These are phyloP conservation scores for Austroboletus festivus DNA, from an alignment of 768 basidiomycete species.

Conservation along the genomic window DNA sequence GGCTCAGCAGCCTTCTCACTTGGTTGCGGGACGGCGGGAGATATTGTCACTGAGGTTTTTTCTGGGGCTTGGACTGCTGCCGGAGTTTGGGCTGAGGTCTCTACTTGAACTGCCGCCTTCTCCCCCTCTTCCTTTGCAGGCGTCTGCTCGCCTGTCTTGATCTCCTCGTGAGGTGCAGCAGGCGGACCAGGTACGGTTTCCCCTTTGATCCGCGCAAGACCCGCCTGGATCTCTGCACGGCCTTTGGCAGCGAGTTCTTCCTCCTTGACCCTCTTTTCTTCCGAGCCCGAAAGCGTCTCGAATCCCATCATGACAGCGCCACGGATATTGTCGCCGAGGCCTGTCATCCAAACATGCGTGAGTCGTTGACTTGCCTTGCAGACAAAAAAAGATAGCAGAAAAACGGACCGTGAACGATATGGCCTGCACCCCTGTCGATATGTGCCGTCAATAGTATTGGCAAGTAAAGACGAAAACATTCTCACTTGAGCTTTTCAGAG, in stretches of 20 bases:
- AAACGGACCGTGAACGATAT: slow-evolving; percentile 36
- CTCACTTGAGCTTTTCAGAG: slow-evolving; percentile 17
- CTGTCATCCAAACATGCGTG: slow-evolving; percentile 22
- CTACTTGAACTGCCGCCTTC: too few species aligned
- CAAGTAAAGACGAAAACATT: too few species aligned
- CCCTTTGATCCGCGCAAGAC: slow-evolving; percentile 33
- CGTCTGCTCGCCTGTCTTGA: background rate
- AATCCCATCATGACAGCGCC: slow-evolving; percentile 41
- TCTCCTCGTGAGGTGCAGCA: background rate
- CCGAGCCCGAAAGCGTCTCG: slow-evolving; percentile 31
- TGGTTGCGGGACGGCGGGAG: background rate
- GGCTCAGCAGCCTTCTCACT: background rate
- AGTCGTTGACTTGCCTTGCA: background rate
- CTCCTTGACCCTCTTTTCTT: slow-evolving; percentile 28
- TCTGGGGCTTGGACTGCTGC: too few species aligned
- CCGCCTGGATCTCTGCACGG: slow-evolving; percentile 38
- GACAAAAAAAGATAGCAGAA: background rate
- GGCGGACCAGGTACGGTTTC: background rate
- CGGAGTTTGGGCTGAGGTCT: background rate
- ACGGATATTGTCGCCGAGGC: slow-evolving; percentile 43
- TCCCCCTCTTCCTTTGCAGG: background rate
- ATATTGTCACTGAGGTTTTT: too few species aligned
- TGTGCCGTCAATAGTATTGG: too few species aligned
- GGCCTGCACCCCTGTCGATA: slow-evolving; percentile 31
- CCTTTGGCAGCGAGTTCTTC: slow-evolving; percentile 39